Percentiles rank a stretch among this genome's conserved stretches.
These are phyloP conservation scores for Flammula alnicola DNA, from an alignment of 1,284 basidiomycete genomes.

Conservation along the genomic window DNA sequence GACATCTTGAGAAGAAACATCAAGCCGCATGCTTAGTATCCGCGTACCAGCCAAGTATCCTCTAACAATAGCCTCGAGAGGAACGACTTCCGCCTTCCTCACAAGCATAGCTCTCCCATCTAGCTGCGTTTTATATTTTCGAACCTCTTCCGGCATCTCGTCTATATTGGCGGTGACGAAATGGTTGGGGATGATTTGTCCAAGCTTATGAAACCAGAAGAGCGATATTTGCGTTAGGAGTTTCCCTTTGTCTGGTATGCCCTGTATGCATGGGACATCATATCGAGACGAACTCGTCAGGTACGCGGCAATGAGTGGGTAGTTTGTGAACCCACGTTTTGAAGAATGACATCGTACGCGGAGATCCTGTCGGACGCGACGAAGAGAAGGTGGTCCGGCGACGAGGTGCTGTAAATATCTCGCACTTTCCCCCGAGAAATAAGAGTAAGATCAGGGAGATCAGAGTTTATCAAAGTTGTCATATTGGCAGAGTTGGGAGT, in stretches of 20 bases:
- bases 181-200: constrained; percentile 84
- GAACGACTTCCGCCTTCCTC: constrained; percentile 86
- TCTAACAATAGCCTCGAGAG: constrained; percentile 96
- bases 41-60: constrained; percentile 90
- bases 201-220: constrained; percentile 94
- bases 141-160: constrained; percentile 78
- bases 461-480: constrained; percentile 52
- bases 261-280: constrained; percentile 52
- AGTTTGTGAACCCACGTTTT: constrained; percentile 67
- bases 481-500: too few species aligned
- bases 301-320: neutral
- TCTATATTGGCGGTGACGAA: constrained; percentile 77
- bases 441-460: constrained; percentile 62
- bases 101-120: constrained; percentile 92
- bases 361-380: constrained; percentile 96
- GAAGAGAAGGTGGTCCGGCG: constrained; percentile 81
- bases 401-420: constrained; percentile 83
- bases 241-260: constrained; percentile 93
- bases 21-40: constrained; percentile 1
- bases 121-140: constrained; percentile 72
- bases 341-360: constrained; percentile 94
- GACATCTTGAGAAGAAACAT: constrained; percentile 8
- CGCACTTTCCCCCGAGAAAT: constrained; percentile 92
- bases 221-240: constrained; percentile 89
- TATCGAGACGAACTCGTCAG: neutral